Percentiles rank a stretch among this genome's conserved stretches.
These are phyloP conservation scores for Rhizopus delemar DNA, from an alignment of 371 early-diverging fungal species.

Conservation along the genomic window DNA sequence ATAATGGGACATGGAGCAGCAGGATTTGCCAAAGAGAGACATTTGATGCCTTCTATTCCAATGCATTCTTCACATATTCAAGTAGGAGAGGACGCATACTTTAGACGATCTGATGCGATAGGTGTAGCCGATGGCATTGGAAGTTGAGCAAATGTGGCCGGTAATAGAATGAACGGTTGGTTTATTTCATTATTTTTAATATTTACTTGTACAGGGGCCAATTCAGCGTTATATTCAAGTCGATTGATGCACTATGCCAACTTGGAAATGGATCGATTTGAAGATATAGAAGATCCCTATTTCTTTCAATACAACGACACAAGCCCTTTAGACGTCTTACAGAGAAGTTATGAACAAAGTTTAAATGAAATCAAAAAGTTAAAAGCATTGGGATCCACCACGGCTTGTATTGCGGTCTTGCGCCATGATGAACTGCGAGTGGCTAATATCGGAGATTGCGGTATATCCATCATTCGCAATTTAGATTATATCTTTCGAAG, in stretches of 20 bases:
- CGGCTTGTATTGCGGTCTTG: conserved; percentile 85
- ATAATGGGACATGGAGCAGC: conserved; percentile 25
- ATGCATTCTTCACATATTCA: conserved; percentile 39
- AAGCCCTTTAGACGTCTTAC: conserved; percentile 76
- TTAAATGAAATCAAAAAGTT: conserved; percentile 63
- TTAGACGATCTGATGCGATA: conserved; percentile 72
- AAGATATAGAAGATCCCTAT: conserved; percentile 47
- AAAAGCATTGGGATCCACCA: conserved; percentile 84
- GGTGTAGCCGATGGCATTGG: conserved; percentile 88
- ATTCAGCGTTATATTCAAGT: conserved; percentile 86
- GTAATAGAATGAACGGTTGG: conserved; percentile 9
- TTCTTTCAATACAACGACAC: conserved; percentile 70
- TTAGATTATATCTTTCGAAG: conserved; percentile 87
- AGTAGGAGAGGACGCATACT: conserved; percentile 85
- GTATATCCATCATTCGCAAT: conserved; percentile 83
- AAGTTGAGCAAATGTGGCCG: conserved; percentile 64
- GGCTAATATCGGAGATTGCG: conserved; percentile 94
- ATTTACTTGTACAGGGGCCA: conserved; percentile 59
- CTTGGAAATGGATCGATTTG: conserved; percentile 78
- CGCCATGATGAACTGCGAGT: conserved; percentile 89
- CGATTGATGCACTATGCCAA: conserved; percentile 92
- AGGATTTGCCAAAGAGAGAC: conserved; percentile 28
- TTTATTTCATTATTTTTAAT: neutral
- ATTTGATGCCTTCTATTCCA: conserved; percentile 4
- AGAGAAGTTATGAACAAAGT: conserved; percentile 75